Base-by-base conservation (phyloP, 768 basidiomycete species). In the Kondoa subrosea region DNA sequence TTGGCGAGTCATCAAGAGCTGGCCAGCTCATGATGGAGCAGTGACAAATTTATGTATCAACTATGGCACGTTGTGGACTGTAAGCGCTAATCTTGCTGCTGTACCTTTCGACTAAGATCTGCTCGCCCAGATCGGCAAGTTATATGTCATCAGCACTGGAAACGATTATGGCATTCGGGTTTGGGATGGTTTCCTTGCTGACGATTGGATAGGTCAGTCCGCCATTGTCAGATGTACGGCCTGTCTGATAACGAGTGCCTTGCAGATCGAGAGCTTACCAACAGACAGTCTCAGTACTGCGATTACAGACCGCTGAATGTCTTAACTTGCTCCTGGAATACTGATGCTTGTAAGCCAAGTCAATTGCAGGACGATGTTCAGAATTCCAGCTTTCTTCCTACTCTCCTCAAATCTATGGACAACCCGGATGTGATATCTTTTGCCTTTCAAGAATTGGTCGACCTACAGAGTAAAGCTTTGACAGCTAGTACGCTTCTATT, bases 371-470 rank as follows among this genome's bases (percentile, higher is more conserved):
- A 84, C 26, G 82, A 83, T n/a, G 74, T 81, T 1, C 84, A 82
- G n/a, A 96, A 91, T 75, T 77, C 83, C 67, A 82, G 80, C 67
- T 91, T 96, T 80, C 78, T 99, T n/a, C 79, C 82, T n/a, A 82
- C 89, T 26, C 84, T 83, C 1, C 80, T 97, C 14, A 80, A 62
- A 15, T 67, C 67, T 25, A 56, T 34, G 40, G 84, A 88, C 15
- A 73, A 77, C 14, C 88, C 93, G 1, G 92, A 96, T 71, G 85
- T 97, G 72, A 87, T 99, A 71, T 83, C 85, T 2, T 93, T 99
- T 73, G 91, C 91, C 1, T 87, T 97, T 77, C 93, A 99, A 77
- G 93, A 97, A 78, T 83, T 96, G 50, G 89, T 99, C 69, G 91
- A 95, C 75, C 83, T 99, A n/a, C 91, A 95, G 72, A 85, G 84